Evolutionary conservation across 2,329 filamentous ascomycete species (phyloP), one percentile per base, ranked within the genome.

Genomic region (Pseudocercospora eumusae): DNA sequence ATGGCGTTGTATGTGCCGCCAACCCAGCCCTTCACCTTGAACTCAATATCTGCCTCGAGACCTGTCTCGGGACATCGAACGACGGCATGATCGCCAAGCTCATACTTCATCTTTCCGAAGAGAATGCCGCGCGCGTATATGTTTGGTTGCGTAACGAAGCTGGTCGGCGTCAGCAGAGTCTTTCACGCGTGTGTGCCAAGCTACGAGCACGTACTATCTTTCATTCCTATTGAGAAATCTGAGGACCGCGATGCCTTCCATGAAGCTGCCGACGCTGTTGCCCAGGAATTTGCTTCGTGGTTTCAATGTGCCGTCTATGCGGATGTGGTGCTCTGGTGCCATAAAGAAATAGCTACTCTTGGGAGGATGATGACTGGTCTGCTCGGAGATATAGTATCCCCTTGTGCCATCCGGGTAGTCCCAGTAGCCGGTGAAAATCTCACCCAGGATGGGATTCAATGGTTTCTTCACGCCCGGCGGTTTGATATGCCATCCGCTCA

Each of bases 281-380:
- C 95, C 95, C 44, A 99, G 79, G 73, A 99, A 99, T 74, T 89
- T 96, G 78, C 93, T 97, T 70, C 93, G 86, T 1, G 95, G 95
- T 76, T 98, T 98, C 68, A 99, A 82, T 3, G 92, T 96, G 20
- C 95, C 95, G 72, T 99, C 95, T 71, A 99, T 96, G 60, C 95
- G 87, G 69, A 99, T 96, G 73, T 96, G 82, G 74, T 98, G 92
- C 59, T 96, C 88, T 2, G 95, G 95, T 0, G 91, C 93, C 88
- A 96, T 93, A 80, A 96, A 99, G 77, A 99, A 99, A 81, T 99
- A 99, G 78, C 92, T 96, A 52, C 93, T 98, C 80, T 99, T 99
- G 27, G 95, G 95, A 31, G 95, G 95, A 74, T 99, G 95, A 76
- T 99, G 95, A 27, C 93, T 98, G 1, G 95, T 99, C 78, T 99